Evolutionary conservation across 1,139 yeast genomes (phyloP), one percentile per base, ranked within the genome.

Genomic region (Yamadazyma sp.): DNA sequence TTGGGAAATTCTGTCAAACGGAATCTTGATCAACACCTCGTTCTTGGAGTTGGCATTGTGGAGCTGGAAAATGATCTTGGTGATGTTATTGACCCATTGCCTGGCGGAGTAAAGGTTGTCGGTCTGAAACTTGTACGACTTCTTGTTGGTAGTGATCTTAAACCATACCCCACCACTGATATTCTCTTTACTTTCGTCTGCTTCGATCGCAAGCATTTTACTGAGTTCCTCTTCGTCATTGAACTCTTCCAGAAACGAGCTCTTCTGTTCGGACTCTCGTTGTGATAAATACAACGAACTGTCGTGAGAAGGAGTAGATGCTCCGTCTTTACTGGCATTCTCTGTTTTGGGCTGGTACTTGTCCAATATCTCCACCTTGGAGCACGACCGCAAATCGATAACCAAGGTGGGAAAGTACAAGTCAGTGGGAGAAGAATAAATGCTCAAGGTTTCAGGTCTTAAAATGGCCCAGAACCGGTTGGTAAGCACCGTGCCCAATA

Each of bases 321-420:
- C 31, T 9, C 14, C 15, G 18, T 6, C 50, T 37, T 13, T 24
- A 9, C 42, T 30, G 5, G 42, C 43, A 33, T 33, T 38, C 16
- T 50, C 51, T 4, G 39, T 27, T 39, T 57, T 46, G 3, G 42
- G 37, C 40, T 59, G 52, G 11, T 56, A 62, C 37, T 59, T 60
- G 12, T 69, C 64, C 30, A 67, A 47, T 2, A 81, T 59, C 41
- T 81, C 89, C 0, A 85, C 89, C 35, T 72, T 63, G 6, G 76
- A 54, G 10, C 90, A 88, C 12, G 76, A 70, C 37, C 82, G 70
- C 42, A 88, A 65, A 54, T 88, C 95, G 32, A 92, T 79, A 0
- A 87, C 82, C 25, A 86, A 65, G 6, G 71, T 67, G 0, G 97
- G 97, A 62, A 89, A 89, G 59, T 89, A 89, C 16, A 85, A 64